phyloP scores from a whole-genome alignment of 371 early-diverging fungal genomes.

The Dentiscutata heterogama region DNA sequence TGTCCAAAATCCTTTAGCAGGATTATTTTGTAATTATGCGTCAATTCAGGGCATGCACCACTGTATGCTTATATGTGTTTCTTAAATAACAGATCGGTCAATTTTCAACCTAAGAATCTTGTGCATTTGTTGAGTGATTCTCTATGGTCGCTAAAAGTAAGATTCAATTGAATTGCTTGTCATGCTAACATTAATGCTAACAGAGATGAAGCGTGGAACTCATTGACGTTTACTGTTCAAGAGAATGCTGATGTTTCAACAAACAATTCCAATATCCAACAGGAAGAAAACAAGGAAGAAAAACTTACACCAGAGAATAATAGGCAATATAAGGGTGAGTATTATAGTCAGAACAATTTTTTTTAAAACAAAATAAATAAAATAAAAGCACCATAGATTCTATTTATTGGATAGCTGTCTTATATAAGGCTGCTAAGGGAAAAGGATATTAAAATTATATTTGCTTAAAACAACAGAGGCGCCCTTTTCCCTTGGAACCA shows the following conservation, averaged over 20 bases:
- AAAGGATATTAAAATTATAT: too few species aligned
- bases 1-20: not conserved
- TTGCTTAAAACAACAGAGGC: too few species aligned
- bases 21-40: not conserved
- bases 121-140: too few species aligned
- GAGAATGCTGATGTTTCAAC: slow-evolving; percentile 4
- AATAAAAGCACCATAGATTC: not conserved
- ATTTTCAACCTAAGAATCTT: too few species aligned
- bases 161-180: too few species aligned
- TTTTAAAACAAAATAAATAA: slow-evolving; percentile 6
- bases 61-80: too few species aligned
- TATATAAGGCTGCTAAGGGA: too few species aligned
- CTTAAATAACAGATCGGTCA: too few species aligned
- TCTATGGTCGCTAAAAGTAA: too few species aligned
- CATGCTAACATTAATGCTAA: too few species aligned
- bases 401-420: too few species aligned
- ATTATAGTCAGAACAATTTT: slow-evolving; percentile 24
- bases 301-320: slow-evolving; percentile 28
- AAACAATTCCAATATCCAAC: slow-evolving; percentile 21
- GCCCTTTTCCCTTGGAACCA: too few species aligned
- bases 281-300: slow-evolving; percentile 43
- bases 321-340: slow-evolving; percentile 30
- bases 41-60: not conserved
- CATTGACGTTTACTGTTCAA: slow-evolving; percentile 3
- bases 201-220: slow-evolving; percentile 41